Evolutionary conservation across 2,329 filamentous ascomycete genomes (phyloP).

Genomic region (Capronia epimyces): DNA sequence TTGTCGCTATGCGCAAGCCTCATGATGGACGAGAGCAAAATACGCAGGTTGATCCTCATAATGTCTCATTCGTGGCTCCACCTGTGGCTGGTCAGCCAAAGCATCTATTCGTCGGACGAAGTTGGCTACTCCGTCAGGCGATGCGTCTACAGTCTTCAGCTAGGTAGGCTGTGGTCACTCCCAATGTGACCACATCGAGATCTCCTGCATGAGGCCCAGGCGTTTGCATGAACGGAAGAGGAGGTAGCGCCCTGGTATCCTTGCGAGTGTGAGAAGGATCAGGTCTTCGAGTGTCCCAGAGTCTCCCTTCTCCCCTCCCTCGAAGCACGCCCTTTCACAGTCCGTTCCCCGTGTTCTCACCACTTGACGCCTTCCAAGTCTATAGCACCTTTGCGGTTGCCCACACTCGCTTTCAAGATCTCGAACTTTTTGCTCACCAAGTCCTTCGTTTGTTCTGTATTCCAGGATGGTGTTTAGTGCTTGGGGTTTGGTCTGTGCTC

Average conservation of each 20-base stretch:
- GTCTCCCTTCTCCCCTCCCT: neutral
- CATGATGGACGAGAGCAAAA: neutral
- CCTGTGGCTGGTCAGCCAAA: conserved; percentile 6
- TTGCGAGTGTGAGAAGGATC: neutral
- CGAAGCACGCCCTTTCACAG: conserved; percentile 1
- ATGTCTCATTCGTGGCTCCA: conserved; percentile 18
- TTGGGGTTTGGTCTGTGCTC: conserved; percentile 5
- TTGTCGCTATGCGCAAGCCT: conserved; percentile 5
- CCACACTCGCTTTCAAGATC: conserved; percentile 14
- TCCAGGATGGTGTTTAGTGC: conserved; percentile 8
- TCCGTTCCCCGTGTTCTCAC: neutral
- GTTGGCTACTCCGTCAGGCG: neutral
- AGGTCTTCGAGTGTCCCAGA: neutral
- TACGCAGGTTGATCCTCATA: conserved; percentile 12
- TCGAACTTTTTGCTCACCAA: neutral
- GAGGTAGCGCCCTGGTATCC: neutral
- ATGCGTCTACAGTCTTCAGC: neutral
- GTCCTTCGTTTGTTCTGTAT: conserved; percentile 10
- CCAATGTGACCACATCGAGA: conserved; percentile 2
- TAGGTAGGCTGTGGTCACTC: conserved; percentile 5
- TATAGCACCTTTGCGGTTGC: conserved; percentile 10
- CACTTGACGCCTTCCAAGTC: conserved; percentile 1
- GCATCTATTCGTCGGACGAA: neutral
- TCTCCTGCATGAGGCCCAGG: neutral
- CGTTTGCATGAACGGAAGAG: neutral